Evolutionary conservation across 257 asterid genomes (phyloP).

Genomic region (Prunella vulgaris): DNA sequence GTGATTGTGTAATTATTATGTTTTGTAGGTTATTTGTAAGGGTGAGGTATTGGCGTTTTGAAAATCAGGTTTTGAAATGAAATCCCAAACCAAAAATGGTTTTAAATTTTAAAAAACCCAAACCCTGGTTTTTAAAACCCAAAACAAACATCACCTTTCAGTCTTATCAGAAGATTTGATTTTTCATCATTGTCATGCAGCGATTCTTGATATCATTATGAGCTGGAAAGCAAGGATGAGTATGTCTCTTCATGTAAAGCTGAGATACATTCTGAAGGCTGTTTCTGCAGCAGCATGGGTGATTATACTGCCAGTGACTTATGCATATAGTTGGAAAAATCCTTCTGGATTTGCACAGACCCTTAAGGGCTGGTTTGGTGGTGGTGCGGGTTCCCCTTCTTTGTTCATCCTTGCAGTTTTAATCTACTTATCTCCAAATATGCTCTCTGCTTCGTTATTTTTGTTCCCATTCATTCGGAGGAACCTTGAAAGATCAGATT

Average conservation of each 20-base stretch:
- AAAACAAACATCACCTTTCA: not conserved
- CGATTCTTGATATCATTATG: conserved; percentile 69
- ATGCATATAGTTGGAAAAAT: conserved; percentile 84
- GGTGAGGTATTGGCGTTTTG: too few relatives aligned
- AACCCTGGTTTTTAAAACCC: too few relatives aligned
- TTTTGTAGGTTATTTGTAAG: too few relatives aligned
- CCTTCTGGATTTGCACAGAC: conserved; percentile 72
- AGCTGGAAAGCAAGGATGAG: conserved; percentile 86
- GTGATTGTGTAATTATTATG: too few relatives aligned
- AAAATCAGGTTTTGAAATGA: too few relatives aligned
- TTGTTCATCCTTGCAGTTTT: conserved; percentile 74
- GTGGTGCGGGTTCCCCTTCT: conserved; percentile 69
- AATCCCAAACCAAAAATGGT: too few relatives aligned
- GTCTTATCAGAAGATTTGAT: not conserved
- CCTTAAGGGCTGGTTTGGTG: conserved; percentile 80
- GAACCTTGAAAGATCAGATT: conserved; percentile 82
- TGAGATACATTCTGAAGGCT: conserved; percentile 74
- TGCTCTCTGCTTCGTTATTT: conserved; percentile 80
- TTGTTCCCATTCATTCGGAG: conserved; percentile 83
- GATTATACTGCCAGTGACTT: conserved; percentile 82
- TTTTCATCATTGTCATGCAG: conserved; percentile 42
- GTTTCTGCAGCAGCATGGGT: conserved; percentile 85
- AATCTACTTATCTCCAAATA: conserved; percentile 81
- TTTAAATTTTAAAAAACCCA: too few relatives aligned
- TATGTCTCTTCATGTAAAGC: conserved; percentile 84